Conservation (phyloP, 176 grass and related monocot species). For the Oryza glumipatula region DNA sequence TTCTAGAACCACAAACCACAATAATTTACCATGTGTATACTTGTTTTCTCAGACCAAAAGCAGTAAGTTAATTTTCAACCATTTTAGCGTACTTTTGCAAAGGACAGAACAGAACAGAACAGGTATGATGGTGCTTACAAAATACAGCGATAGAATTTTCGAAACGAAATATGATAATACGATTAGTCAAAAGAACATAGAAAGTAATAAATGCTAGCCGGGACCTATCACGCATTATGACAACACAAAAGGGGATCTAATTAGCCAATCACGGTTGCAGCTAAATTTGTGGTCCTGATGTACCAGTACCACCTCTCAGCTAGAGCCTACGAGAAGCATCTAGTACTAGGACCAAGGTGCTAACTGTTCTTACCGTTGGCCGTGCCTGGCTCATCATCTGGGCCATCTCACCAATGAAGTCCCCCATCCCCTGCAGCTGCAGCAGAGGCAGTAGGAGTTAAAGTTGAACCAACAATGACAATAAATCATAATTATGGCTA, state of each 20-base stretch:
- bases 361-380: constrained; percentile 53
- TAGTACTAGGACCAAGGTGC: background rate
- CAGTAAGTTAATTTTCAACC: too few relatives aligned
- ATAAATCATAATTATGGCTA: background rate
- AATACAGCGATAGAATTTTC: background rate
- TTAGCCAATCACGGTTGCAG: background rate
- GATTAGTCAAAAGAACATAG: background rate
- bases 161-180: background rate
- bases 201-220: background rate
- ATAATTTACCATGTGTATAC: background rate
- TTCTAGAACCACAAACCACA: background rate
- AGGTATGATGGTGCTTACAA: background rate
- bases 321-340: constrained; percentile 21
- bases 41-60: too few relatives aligned
- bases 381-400: constrained; percentile 94
- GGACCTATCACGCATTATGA: background rate
- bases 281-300: background rate
- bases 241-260: background rate
- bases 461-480: background rate
- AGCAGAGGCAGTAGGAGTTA: constrained; percentile 12
- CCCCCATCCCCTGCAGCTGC: constrained; percentile 73
- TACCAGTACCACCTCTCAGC: background rate
- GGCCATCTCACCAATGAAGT: constrained; percentile 92
- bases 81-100: background rate
- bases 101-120: background rate